Evolutionary conservation across 768 basidiomycete species (phyloP).

Genomic region (Tulasnella sp.): DNA sequence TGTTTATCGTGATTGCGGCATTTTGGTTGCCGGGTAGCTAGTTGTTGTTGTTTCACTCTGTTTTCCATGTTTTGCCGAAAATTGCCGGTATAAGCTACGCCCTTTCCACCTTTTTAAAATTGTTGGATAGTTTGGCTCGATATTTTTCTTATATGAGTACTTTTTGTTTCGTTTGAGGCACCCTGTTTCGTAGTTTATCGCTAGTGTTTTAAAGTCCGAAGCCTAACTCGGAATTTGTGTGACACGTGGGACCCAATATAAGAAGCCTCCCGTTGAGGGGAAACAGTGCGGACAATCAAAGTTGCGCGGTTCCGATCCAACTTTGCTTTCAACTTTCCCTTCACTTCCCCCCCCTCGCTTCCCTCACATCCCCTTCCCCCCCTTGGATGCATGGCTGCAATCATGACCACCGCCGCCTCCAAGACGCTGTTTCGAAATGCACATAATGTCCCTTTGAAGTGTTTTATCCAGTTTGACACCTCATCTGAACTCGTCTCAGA

Average conservation of each 20-base stretch:
- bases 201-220: constrained; percentile 4
- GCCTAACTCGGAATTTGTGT: not conserved
- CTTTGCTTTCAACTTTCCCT: constrained; percentile 6
- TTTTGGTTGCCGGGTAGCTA: not conserved
- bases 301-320: constrained; percentile 11
- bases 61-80: constrained; percentile 1
- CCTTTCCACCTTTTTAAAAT: not conserved
- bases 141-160: not conserved
- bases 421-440: constrained; percentile 26
- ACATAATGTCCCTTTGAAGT: constrained; percentile 24
- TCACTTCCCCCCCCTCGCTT: not conserved
- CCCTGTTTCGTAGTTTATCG: not conserved
- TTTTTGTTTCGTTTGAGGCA: not conserved
- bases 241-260: constrained; percentile 1
- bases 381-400: not conserved
- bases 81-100: constrained; percentile 1
- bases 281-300: constrained; percentile 3
- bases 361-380: not conserved
- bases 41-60: not conserved
- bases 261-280: constrained; percentile 3
- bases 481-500: constrained; percentile 4
- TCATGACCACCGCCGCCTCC: not conserved
- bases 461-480: constrained; percentile 25
- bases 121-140: not conserved
- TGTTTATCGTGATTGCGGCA: not conserved